A percentile compares a stretch with the other conserved stretches of the same genome.
Conservation (phyloP, 1,284 basidiomycete genomes). For the Apiotrichum veenhuisii region DNA sequence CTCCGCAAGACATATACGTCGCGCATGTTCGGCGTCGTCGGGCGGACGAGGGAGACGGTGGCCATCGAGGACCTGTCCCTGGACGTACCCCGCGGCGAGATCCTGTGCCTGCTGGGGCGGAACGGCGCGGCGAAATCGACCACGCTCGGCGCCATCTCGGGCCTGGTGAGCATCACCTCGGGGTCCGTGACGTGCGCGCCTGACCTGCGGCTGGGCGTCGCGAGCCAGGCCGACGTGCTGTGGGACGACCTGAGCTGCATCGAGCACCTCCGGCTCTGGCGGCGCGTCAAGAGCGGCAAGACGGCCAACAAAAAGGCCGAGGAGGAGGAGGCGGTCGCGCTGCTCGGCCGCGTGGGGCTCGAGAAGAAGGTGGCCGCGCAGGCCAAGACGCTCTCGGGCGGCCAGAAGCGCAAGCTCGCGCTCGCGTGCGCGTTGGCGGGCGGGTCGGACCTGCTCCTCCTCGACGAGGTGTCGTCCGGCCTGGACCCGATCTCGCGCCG, state of each 20-base stretch:
- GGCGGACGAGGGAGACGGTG: slow-evolving; percentile 52
- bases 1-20: slow-evolving; percentile 28
- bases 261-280: slow-evolving; percentile 70
- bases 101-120: slow-evolving; percentile 66
- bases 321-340: no score
- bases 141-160: slow-evolving; percentile 62
- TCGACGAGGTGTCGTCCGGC: slow-evolving; percentile 70
- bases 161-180: slow-evolving; percentile 58
- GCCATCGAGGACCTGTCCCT: slow-evolving; percentile 64
- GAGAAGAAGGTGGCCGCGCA: slow-evolving; percentile 63
- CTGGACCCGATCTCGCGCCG: slow-evolving; percentile 73
- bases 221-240: slow-evolving; percentile 76
- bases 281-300: slow-evolving; percentile 59
- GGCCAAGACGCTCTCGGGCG: slow-evolving; percentile 65
- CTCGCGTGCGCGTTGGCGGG: slow-evolving; percentile 71
- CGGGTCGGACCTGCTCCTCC: slow-evolving; percentile 60
- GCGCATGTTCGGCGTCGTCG: slow-evolving; percentile 23
- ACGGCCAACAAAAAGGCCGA: no score
- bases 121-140: slow-evolving; percentile 75
- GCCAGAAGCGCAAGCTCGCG: slow-evolving; percentile 77
- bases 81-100: slow-evolving; percentile 63
- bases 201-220: slow-evolving; percentile 59
- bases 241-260: slow-evolving; percentile 71
- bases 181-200: slow-evolving; percentile 61
- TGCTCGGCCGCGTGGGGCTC: slow-evolving; percentile 68